Evolutionary conservation across 495 filamentous ascomycete species (phyloP).

Genomic region (Daldinia vernicosa): DNA sequence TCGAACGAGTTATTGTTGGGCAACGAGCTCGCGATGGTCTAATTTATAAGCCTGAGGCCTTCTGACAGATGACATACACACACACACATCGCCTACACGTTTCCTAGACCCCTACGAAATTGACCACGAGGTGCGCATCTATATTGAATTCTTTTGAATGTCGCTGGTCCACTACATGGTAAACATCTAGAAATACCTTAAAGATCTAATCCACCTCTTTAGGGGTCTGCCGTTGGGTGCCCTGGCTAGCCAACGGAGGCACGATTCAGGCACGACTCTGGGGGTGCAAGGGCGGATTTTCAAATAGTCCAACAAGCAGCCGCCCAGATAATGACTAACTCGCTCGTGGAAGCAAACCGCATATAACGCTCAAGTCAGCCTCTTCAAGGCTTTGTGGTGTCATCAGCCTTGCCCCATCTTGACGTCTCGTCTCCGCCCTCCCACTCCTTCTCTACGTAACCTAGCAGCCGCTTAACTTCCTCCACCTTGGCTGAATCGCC

Average conservation of each 20-base stretch:
- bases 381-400: slow-evolving; percentile 25
- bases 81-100: not conserved
- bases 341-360: not conserved
- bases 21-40: not conserved
- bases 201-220: slow-evolving; percentile 2
- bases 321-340: slow-evolving; percentile 11
- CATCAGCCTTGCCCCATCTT: slow-evolving; percentile 70
- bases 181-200: slow-evolving; percentile 4
- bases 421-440: slow-evolving; percentile 81
- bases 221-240: slow-evolving; percentile 3
- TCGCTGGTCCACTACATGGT: slow-evolving; percentile 7
- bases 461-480: slow-evolving; percentile 82
- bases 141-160: slow-evolving; percentile 23
- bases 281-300: slow-evolving; percentile 10
- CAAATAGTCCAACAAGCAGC: slow-evolving; percentile 3
- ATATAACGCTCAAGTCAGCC: not conserved
- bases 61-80: not conserved
- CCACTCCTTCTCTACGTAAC: slow-evolving; percentile 88
- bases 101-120: slow-evolving; percentile 7
- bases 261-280: slow-evolving; percentile 19
- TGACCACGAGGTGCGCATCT: not conserved
- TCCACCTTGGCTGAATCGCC: slow-evolving; percentile 81
- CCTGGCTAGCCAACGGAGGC: slow-evolving; percentile 6
- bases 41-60: slow-evolving; percentile 10
- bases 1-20: not conserved